These are phyloP conservation scores for Candida odintsovae DNA, from an alignment of 805 yeast species.

Conservation along the genomic window DNA sequence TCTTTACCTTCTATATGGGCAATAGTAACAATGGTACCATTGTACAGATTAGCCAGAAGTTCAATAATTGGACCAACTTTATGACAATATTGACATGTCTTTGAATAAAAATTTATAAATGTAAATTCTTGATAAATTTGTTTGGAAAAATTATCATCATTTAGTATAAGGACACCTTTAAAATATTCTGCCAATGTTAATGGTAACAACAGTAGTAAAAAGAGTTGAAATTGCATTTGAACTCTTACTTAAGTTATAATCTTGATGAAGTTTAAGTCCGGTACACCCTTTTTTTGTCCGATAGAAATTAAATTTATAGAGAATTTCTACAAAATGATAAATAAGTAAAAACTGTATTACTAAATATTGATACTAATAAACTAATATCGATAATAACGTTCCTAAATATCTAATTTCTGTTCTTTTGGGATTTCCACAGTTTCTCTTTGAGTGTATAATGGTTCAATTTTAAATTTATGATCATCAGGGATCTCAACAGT, in stretches of 20 bases:
- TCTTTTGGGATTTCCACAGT: slow-evolving; percentile 9
- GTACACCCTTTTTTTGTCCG: neutral
- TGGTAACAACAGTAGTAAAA: neutral
- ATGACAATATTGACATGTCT: slow-evolving; percentile 41
- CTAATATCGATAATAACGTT: no score
- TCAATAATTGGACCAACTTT: slow-evolving; percentile 40
- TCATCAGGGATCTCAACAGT: slow-evolving; percentile 2
- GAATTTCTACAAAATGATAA: no score
- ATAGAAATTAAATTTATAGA: no score
- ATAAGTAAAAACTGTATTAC: no score
- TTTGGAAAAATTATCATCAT: slow-evolving; percentile 17
- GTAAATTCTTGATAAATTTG: slow-evolving; percentile 18
- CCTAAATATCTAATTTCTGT: slow-evolving; percentile 7
- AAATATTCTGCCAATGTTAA: neutral
- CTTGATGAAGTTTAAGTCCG: neutral
- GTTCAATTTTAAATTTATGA: neutral
- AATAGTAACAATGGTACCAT: slow-evolving; percentile 30
- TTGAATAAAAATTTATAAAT: slow-evolving; percentile 32
- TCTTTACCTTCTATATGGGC: slow-evolving; percentile 30
- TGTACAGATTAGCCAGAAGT: slow-evolving; percentile 38
- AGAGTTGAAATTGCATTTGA: neutral
- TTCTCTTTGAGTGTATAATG: slow-evolving; percentile 4
- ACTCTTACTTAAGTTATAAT: no score
- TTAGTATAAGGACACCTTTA: slow-evolving; percentile 18
- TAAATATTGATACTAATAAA: no score